Evolutionary conservation across 2,329 filamentous ascomycete species (phyloP), one percentile per base, ranked within the genome.

Genomic region (Microdochium bolleyi): DNA sequence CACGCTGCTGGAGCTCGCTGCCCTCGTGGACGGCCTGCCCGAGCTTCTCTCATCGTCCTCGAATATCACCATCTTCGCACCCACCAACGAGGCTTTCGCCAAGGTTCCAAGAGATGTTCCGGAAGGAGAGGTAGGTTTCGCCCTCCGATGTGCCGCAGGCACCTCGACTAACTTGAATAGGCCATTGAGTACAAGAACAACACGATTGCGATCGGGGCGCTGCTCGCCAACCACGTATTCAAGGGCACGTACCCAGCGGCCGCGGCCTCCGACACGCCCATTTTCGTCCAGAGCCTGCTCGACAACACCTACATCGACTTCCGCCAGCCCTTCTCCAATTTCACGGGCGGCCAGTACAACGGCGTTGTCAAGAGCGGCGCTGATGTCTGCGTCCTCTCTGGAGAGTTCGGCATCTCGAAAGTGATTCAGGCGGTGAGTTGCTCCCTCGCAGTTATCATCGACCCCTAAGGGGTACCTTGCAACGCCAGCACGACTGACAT

Each of bases 311-410:
- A 65, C 32, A 50, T 64, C 46, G 67, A 56, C 13, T 58, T 56
- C 5, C 54, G 58, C 8, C 69, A 71, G 58, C 68, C 70, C 0
- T 67, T 69, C 52, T 61, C 62, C 7, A 70, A 70, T 57, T 65
- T 69, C 50, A 69, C 67, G 3, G 66, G 66, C 14, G 68, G 67
- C 2, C 64, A 66, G 44, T 67, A 68, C 53, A 66, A 68, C n/a
- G 67, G 61, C 3, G 58, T 69, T 27, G 63, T 68, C 16, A 62
- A 58, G 49, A 61, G 69, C 25, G 63, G 63, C 0, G 54, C 62
- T 3, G 56, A 67, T 27, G 65, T 68, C 3, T 63, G 61, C 53
- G 55, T 70, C 21, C 53, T 70, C 25, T 68, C 64, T 38, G 67
- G 67, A 1, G 64, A 68, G 44, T 58, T 63, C 34, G 62, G 59